Base-by-base conservation (phyloP, 306 rosid species). In the Vachellia pachyceras region DNA sequence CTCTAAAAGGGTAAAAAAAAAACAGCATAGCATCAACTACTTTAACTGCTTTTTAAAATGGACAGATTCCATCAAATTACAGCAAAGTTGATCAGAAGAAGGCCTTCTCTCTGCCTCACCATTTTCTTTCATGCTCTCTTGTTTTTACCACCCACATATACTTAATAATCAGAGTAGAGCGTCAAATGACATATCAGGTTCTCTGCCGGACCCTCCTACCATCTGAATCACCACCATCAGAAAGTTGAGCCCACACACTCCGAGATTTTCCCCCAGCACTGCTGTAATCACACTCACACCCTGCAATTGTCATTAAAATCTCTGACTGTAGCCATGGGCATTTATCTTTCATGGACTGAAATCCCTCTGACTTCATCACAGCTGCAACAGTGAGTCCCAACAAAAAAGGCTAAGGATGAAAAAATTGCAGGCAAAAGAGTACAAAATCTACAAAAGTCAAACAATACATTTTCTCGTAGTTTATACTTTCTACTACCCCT, bases 351-450 rank as follows among this genome's bases (percentile, higher is more conserved):
- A 64, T 35, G 37, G 20, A 6, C 22, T 64, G 44, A 64, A 64
- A 64, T 64, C 94, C 94, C 74, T 88, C 89, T 6, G 90, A 83
- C 85, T 84, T 87, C 90, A 90, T 88, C 10, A 90, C 92, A 33
- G 92, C 94, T 90, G 89, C 76, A 77, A 44, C 45, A 81, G 68
- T 58, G 61, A 57, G 42, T 49, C 23, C 58, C 8, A 45, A 52
- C 35, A 20, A 41, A 44, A 20, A 60, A 45, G n/a, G 23, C 11
- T 18, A 12, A 67, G 49, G 11, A n/a, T 10, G 54, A 15, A 42
- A 22, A 69, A 41, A 2, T 69, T 11, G 52, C 37, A 10, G 17
- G 17, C n/a, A n/a, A 10, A 69, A 7, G 18, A 1, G 42, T 37
- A 2, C 3, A 9, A 41, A 68, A 39, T 29, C 2, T 29, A 29